phyloP scores from a whole-genome alignment of 768 basidiomycete species.

The Lentinula guzmanii region DNA sequence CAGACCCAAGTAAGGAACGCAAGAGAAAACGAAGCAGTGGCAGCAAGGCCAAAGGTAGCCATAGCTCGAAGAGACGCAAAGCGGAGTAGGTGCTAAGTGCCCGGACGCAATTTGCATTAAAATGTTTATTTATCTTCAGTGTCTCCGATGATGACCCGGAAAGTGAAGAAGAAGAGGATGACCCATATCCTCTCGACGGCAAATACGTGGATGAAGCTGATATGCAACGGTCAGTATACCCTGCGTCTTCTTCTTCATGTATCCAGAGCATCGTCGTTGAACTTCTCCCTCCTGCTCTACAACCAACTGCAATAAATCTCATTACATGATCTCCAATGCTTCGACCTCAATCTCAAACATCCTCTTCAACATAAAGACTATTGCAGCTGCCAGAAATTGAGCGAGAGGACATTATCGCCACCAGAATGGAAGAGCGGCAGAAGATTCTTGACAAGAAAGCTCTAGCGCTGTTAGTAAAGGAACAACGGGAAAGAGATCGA shows the following conservation, averaged over 20 bases:
- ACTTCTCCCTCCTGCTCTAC: constrained; percentile 16
- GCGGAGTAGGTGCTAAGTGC: constrained; percentile 41
- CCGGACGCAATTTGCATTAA: constrained; percentile 9
- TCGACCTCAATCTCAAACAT: constrained; percentile 5
- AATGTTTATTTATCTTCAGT: constrained; percentile 19
- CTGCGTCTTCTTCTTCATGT: not conserved
- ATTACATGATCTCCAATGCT: not conserved
- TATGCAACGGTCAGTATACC: constrained; percentile 60
- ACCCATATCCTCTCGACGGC: constrained; percentile 87
- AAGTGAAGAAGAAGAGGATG: constrained; percentile 55
- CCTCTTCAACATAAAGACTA: constrained; percentile 43
- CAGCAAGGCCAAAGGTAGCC: constrained; percentile 36
- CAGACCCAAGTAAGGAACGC: constrained; percentile 46
- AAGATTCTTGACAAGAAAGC: constrained; percentile 63
- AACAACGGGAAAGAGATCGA: constrained; percentile 40
- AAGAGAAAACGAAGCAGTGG: constrained; percentile 44
- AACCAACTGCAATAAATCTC: constrained; percentile 14
- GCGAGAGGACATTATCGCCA: constrained; percentile 79
- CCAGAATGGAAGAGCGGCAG: constrained; percentile 71
- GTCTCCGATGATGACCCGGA: constrained; percentile 53
- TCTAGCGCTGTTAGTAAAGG: constrained; percentile 68
- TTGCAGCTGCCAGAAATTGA: constrained; percentile 80
- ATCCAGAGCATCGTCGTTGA: not conserved
- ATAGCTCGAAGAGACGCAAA: constrained; percentile 63
- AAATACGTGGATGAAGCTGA: constrained; percentile 86